Conservation (phyloP, 164 flowering plant species). For the Piper longum region DNA sequence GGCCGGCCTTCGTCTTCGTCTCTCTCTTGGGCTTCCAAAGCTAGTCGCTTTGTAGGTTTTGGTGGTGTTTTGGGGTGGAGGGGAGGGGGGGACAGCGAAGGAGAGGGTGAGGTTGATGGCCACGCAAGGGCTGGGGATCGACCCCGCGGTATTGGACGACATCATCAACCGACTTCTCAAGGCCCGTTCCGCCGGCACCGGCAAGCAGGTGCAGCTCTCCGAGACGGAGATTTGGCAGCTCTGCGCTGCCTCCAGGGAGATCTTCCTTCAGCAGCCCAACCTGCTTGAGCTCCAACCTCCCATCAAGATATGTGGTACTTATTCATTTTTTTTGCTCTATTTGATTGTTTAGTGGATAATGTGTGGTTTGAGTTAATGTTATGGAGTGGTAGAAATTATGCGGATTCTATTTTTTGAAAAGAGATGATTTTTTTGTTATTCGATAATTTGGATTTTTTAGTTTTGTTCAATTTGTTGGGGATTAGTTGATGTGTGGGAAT, state of each 20-base stretch:
- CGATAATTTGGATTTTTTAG: too few relatives aligned
- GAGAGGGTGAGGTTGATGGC: background rate
- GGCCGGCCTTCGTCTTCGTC: too few relatives aligned
- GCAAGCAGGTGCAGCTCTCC: slow-evolving; percentile 38
- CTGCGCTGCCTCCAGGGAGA: slow-evolving; percentile 25
- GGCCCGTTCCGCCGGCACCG: slow-evolving; percentile 29
- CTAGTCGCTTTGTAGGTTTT: background rate
- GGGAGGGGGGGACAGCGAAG: background rate
- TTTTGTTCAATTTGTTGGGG: too few relatives aligned
- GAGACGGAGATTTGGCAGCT: slow-evolving; percentile 40
- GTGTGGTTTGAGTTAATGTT: background rate
- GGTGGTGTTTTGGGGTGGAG: background rate
- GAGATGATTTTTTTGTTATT: too few relatives aligned
- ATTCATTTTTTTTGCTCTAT: background rate
- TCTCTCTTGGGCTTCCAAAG: background rate
- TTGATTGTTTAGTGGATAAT: background rate
- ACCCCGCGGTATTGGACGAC: background rate
- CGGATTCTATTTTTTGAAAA: background rate
- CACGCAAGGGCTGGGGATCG: background rate
- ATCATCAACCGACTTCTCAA: slow-evolving; percentile 23
- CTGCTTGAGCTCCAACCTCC: slow-evolving; percentile 47
- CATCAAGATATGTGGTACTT: slow-evolving; percentile 46
- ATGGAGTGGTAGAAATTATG: background rate
- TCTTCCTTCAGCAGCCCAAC: slow-evolving; percentile 40
- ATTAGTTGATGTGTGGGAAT: too few relatives aligned